Conservation (phyloP, 305 asterid genomes). For the Fraxinus albicans region DNA sequence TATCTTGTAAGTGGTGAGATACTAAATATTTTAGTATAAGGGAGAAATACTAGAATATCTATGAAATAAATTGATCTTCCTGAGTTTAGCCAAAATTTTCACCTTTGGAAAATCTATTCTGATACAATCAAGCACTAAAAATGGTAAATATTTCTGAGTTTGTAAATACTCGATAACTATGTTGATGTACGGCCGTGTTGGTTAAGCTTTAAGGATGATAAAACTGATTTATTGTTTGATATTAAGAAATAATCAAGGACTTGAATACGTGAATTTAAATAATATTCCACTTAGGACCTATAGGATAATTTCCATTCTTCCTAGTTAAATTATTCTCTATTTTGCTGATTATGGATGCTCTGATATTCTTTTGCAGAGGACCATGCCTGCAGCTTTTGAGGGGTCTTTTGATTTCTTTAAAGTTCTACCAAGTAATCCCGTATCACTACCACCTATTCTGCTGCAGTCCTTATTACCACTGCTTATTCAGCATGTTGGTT, state of each 20-base stretch:
- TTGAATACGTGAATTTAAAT: not conserved
- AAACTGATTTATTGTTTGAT: not conserved
- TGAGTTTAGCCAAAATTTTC: constrained; percentile 1
- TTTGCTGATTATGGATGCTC: not conserved
- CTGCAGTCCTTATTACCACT: constrained; percentile 61
- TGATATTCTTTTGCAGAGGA: constrained; percentile 63
- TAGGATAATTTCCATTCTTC: not conserved
- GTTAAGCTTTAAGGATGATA: constrained; percentile 7
- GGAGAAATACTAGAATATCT: constrained; percentile 17
- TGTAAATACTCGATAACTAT: not conserved
- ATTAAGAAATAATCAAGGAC: not conserved
- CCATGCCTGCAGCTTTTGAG: constrained; percentile 65
- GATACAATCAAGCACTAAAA: not conserved
- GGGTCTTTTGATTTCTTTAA: constrained; percentile 78
- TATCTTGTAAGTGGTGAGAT: constrained; percentile 62
- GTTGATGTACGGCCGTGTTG: constrained; percentile 1
- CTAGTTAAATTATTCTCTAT: not conserved
- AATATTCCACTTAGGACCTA: not conserved
- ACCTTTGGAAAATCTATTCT: not conserved
- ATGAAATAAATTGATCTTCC: constrained; percentile 5
- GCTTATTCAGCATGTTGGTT: constrained; percentile 57
- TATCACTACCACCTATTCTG: constrained; percentile 59
- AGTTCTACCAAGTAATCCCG: constrained; percentile 64
- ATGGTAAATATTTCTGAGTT: constrained; percentile 1
- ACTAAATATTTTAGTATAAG: constrained; percentile 15